Base-by-base conservation (phyloP, 2,329 filamentous ascomycete genomes). In the Nigrograna mackinnonii region DNA sequence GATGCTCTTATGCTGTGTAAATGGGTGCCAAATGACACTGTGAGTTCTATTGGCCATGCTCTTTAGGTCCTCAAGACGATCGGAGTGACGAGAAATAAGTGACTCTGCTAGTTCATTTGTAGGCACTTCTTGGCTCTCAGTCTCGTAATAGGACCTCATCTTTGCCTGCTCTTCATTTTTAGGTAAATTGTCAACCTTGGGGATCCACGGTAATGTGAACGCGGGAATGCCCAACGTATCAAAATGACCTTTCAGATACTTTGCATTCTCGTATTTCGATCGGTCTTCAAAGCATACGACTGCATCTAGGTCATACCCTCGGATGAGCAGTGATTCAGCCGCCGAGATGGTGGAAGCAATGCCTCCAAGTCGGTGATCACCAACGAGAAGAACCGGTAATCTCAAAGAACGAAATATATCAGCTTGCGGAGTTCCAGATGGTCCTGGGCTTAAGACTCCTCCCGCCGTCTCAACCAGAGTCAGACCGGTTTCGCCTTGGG, bases 261-360 rank as follows among this genome's bases (percentile, higher is more conserved):
- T 68, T 36, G 85, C 77, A 48, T 92, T 92, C 41, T 81, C 74
- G 52, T 89, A 90, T 24, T 76, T 72, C 0, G 76, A 71, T 31
- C 89, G 79, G 11, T 79, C 60, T 5, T 79, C 52, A 57, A 95
- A 91, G 9, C 92, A 67, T 1, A 91, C 62, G 0, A 94, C 77
- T 0, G 79, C 78, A 44, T 85, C 80, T 6, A 95, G 75, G 50
- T 92, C 86, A 54, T 92, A 91, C 2, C 89, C 89, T 14, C 90
- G 79, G n/a, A 92, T 70, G 35, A 80, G 76, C 1, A 95, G 74
- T 2, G 87, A 90, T 67, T 95, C 89, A 52, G 83, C 91, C 0
- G 90, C 87, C 0, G 87, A 85, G 32, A 95, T 87, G 0, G 89
- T 89, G 5, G 86, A 79, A 0, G 86, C 88, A 42, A 95, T 94